Evolutionary conservation across 2,329 filamentous ascomycete species (phyloP).

Genomic region (Hypoxylon sp.): DNA sequence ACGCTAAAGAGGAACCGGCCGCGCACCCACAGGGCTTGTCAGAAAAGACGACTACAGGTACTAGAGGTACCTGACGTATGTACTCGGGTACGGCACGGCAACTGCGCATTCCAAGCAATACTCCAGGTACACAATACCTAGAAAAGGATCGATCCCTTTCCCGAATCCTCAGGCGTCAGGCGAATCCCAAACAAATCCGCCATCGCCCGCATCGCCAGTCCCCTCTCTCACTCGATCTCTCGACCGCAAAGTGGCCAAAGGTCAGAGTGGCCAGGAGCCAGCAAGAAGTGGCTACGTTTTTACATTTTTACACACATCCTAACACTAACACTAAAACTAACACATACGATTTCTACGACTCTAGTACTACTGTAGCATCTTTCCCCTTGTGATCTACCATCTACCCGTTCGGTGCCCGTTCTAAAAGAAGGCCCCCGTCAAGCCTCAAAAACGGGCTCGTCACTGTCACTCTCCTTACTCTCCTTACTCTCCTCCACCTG

Average conservation of each 20-base stretch:
- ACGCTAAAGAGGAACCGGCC: constrained; percentile 40
- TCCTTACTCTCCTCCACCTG: constrained; percentile 3
- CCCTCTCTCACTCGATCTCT: constrained; percentile 5
- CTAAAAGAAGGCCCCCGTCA: constrained; percentile 38
- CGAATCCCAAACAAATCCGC: constrained; percentile 34
- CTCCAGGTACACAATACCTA: not conserved
- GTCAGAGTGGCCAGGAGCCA: constrained; percentile 31
- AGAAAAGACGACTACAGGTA: constrained; percentile 21
- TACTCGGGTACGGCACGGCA: not conserved
- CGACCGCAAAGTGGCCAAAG: constrained; percentile 4
- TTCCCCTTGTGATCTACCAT: constrained; percentile 29
- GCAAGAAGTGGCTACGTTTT: constrained; percentile 6
- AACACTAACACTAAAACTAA: too few species aligned
- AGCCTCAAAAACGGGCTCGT: constrained; percentile 37
- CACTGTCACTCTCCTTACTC: too few species aligned
- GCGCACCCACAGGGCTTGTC: constrained; percentile 36
- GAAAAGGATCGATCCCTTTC: constrained; percentile 35
- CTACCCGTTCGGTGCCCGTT: constrained; percentile 10
- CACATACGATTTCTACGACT: not conserved
- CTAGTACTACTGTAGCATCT: constrained; percentile 7
- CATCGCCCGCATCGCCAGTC: constrained; percentile 35
- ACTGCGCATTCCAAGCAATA: not conserved
- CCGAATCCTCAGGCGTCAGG: constrained; percentile 38
- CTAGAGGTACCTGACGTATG: not conserved
- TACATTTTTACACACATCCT: not conserved